These are phyloP conservation scores for Trametes maxima DNA, from an alignment of 768 basidiomycete genomes.

Conservation along the genomic window DNA sequence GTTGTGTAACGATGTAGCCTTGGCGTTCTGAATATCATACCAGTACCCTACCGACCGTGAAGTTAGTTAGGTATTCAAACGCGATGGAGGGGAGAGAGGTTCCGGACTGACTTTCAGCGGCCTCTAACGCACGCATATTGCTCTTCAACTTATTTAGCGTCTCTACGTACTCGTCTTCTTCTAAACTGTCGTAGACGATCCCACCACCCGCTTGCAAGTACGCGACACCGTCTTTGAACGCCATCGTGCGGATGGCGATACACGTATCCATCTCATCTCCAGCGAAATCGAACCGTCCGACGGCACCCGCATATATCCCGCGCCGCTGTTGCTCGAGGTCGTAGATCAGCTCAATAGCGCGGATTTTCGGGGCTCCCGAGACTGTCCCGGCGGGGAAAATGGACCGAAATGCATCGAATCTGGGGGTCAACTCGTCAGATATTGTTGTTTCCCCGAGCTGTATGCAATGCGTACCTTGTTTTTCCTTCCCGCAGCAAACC, in stretches of 20 bases:
- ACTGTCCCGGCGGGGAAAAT: constrained; percentile 99
- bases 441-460: no score
- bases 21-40: constrained; percentile 60
- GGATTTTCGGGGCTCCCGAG: constrained; percentile 98
- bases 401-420: constrained; percentile 98
- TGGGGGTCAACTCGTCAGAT: constrained; percentile 33
- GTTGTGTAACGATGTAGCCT: constrained; percentile 5
- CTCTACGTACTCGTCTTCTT: constrained; percentile 94
- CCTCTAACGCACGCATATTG: constrained; percentile 82
- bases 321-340: constrained; percentile 86
- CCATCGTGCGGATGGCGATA: constrained; percentile 98
- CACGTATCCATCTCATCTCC: constrained; percentile 96
- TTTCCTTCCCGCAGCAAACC: constrained; percentile 80
- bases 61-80: constrained; percentile 13
- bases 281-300: constrained; percentile 97
- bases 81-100: background rate
- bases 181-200: constrained; percentile 95
- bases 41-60: constrained; percentile 58
- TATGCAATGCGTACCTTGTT: constrained; percentile 63
- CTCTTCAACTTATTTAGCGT: constrained; percentile 93
- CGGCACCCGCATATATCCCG: constrained; percentile 95
- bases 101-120: constrained; percentile 77
- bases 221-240: constrained; percentile 88
- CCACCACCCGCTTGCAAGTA: constrained; percentile 98
- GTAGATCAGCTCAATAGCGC: constrained; percentile 92